Evolutionary conservation across 768 basidiomycete species (phyloP), one percentile per base, ranked within the genome.

Genomic region (Clavulina sp.): DNA sequence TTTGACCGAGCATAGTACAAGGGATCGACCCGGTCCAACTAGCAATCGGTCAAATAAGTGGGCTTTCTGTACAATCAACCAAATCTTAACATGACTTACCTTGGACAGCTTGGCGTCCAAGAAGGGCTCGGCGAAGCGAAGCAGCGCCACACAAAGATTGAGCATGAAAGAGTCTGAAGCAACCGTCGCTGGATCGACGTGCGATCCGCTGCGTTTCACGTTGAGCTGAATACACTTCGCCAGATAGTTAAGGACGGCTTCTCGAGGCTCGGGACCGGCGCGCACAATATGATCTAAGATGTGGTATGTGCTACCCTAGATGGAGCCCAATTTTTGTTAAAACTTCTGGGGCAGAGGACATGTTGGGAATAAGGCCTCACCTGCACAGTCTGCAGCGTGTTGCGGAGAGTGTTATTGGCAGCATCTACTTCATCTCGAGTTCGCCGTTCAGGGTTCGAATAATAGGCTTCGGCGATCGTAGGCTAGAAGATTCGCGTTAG

Each of bases 11-110:
- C 77, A 61, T 78, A 92, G 64, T 81, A 97, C 4, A 80, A 64
- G 2, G 80, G 70, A 60, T 99, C 93, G 47, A 99, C 86, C 54
- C 84, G 81, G 62, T 95, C 84, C 60, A 99, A 81, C 86, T 95
- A 52, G 9, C 26, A 38, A 38, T 38, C 36, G 36, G 36, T 21
- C 13, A 38, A 13, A 38, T 13, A 38, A 36, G 31, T 32, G 29
- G 18, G 31, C n/a, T n/a, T 38, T 32, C 29, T 13, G 19, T 28
- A 13, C 18, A n/a, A 23, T 7, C 23, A 33, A 46, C 32, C 19
- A 16, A 19, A n/a, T 7, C 18, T 16, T 28, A 21, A 48, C 6
- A 28, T 18, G 48, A 50, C 58, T 26, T 53, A 84, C 91, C 74
- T 95, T 97, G 40, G 81, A 76, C 58, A 81, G 96, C 50, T 73